Evolutionary conservation across 1,284 basidiomycete species (phyloP).

Genomic region (Coriolopsis trogii): DNA sequence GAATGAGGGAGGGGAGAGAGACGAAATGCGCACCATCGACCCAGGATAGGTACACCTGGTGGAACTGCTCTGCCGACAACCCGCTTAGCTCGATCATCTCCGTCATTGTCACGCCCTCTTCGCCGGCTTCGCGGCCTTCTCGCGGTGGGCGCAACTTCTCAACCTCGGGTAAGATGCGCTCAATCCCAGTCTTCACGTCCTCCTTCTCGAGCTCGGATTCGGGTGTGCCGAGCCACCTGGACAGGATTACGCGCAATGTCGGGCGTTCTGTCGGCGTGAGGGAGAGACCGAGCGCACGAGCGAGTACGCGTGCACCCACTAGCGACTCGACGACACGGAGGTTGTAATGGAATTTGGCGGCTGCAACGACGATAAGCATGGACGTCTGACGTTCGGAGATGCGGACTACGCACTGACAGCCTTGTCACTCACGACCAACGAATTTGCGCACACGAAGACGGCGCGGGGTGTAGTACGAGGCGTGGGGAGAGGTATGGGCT

Average conservation of each 20-base stretch:
- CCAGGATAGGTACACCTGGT: conserved; percentile 73
- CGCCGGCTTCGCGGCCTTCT: conserved; percentile 33
- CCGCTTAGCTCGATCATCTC: conserved; percentile 75
- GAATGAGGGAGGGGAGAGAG: not conserved
- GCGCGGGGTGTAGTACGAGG: conserved; percentile 45
- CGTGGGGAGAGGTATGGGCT: conserved; percentile 62
- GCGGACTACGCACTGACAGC: conserved; percentile 46
- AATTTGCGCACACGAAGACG: conserved; percentile 84
- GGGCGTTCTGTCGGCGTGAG: conserved; percentile 45
- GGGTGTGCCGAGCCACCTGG: conserved; percentile 50
- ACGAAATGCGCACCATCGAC: conserved; percentile 59
- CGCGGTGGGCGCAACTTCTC: conserved; percentile 52
- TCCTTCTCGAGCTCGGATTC: conserved; percentile 48
- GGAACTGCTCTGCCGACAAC: conserved; percentile 57
- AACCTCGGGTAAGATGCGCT: conserved; percentile 50
- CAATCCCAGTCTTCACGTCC: conserved; percentile 50
- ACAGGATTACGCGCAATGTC: conserved; percentile 46
- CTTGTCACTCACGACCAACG: conserved; percentile 84
- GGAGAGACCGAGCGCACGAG: conserved; percentile 52
- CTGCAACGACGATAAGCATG: conserved; percentile 21
- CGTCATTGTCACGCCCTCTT: conserved; percentile 65
- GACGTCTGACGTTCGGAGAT: not conserved
- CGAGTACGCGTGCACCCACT: conserved; percentile 75
- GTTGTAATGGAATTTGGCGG: conserved; percentile 81
- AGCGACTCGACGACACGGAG: conserved; percentile 87